Conservation (phyloP, 495 filamentous ascomycete species). For the Penicillium lividum region DNA sequence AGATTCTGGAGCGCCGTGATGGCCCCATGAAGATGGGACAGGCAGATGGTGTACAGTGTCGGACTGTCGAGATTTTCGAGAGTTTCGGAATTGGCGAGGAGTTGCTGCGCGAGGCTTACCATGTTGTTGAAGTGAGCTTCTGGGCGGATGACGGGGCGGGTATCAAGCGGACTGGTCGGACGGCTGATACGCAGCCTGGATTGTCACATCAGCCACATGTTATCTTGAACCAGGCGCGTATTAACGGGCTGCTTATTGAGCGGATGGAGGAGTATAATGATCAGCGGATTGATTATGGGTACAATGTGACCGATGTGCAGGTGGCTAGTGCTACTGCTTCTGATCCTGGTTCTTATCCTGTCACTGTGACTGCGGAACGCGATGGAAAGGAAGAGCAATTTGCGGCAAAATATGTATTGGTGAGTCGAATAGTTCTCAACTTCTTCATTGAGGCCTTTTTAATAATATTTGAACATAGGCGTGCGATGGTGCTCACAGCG, state of each 20-base stretch:
- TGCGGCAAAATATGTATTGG: slow-evolving; percentile 68
- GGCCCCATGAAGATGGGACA: slow-evolving; percentile 69
- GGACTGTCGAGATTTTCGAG: slow-evolving; percentile 80
- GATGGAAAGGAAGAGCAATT: slow-evolving; percentile 54
- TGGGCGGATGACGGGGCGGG: slow-evolving; percentile 51
- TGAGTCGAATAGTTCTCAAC: slow-evolving; percentile 31
- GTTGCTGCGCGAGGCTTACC: slow-evolving; percentile 70
- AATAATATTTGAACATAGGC: slow-evolving; percentile 43
- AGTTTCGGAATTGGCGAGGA: slow-evolving; percentile 72
- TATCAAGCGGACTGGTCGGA: slow-evolving; percentile 54
- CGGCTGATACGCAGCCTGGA: slow-evolving; percentile 62
- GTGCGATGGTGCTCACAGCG: slow-evolving; percentile 78
- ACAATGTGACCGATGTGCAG: slow-evolving; percentile 53
- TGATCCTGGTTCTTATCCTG: slow-evolving; percentile 51
- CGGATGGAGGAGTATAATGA: slow-evolving; percentile 46
- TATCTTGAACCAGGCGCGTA: slow-evolving; percentile 74
- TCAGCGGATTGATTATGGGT: slow-evolving; percentile 61
- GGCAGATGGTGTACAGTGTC: slow-evolving; percentile 78
- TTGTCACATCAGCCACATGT: slow-evolving; percentile 71
- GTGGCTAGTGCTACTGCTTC: slow-evolving; percentile 46
- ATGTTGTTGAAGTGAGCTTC: slow-evolving; percentile 67
- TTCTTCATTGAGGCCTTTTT: not conserved
- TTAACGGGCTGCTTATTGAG: slow-evolving; percentile 64
- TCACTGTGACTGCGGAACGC: slow-evolving; percentile 54
- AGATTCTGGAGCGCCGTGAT: slow-evolving; percentile 61